phyloP scores from a whole-genome alignment of 2,329 filamentous ascomycete species.

The Penicillium glabrum region DNA sequence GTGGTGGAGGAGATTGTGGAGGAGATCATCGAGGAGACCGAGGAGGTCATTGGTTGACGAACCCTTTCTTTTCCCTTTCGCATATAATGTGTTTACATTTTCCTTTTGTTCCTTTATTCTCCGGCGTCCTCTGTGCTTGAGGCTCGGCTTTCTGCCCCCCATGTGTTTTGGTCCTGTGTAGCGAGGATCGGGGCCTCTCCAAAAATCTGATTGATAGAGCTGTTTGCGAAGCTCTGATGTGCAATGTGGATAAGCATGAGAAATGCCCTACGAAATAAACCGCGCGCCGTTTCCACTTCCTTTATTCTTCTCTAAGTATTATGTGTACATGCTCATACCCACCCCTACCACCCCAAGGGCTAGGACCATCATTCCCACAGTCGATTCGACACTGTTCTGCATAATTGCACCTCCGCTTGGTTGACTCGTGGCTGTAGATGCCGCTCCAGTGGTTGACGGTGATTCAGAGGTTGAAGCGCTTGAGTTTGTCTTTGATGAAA shows the following conservation, averaged over 20 bases:
- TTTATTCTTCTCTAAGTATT: background rate
- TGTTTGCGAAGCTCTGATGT: constrained; percentile 25
- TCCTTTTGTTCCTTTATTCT: constrained; percentile 24
- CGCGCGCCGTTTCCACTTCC: background rate
- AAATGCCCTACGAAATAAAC: constrained; percentile 27
- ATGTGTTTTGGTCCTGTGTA: constrained; percentile 26
- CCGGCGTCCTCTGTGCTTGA: constrained; percentile 23
- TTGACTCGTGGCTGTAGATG: constrained; percentile 1
- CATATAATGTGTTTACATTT: constrained; percentile 33
- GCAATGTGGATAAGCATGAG: constrained; percentile 32
- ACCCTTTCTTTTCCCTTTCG: constrained; percentile 23
- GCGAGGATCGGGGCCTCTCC: constrained; percentile 24
- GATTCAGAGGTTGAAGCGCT: background rate
- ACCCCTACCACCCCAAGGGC: constrained; percentile 11
- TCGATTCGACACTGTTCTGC: constrained; percentile 2
- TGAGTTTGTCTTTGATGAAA: constrained; percentile 15
- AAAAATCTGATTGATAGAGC: constrained; percentile 29
- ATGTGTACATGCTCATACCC: constrained; percentile 17
- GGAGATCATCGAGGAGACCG: constrained; percentile 78
- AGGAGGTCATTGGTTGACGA: constrained; percentile 65
- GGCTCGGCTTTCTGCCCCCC: constrained; percentile 28
- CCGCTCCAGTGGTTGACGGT: background rate
- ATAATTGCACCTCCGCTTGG: constrained; percentile 5
- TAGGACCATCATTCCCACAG: constrained; percentile 7
- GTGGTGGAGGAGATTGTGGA: constrained; percentile 88